Evolutionary conservation across 2,329 filamentous ascomycete genomes (phyloP), one percentile per base, ranked within the genome.

Genomic region (Elsinoe perseae): DNA sequence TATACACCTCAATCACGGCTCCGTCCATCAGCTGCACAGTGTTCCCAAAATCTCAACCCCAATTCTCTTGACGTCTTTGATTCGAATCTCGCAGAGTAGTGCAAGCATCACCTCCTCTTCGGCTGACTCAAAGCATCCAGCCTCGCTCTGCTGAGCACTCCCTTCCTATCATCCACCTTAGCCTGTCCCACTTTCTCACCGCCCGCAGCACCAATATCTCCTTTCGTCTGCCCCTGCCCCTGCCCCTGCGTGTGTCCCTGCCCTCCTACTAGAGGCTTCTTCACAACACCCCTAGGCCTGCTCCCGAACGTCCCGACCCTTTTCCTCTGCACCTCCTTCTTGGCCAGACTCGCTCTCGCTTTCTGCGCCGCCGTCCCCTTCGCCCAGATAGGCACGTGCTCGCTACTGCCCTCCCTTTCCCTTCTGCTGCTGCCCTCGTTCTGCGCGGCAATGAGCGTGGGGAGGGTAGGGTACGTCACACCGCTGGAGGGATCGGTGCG

Each of bases 141-240:
- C 16, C 59, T 52, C 1, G 56, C 59, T 12, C 48, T 30, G 42
- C 59, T 60, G 30, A 60, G 28, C 48, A 58, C 32, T 18, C 56
- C 56, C 6, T 57, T 46, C 36, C 28, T 44, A 54, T 56, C 61
- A 61, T 59, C 61, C 61, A 61, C 62, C 57, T 60, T 65, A 50
- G 56, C 59, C 61, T 61, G 65, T 60, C 61, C 70, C 59, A 64
- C 60, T 65, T 72, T 73, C 54, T 65, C 70, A 16, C 63, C 61
- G 40, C 65, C 65, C 32, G 58, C 30, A 40, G 59, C 60, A 53
- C 50, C 55, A 34, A 5, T 8, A 2, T 18, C 38, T 20, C 12
- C 52, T 7, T 28, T 27, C 10, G 6, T 12, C 21, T 7, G 12
- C 20, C 50, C 50, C 18, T 2, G 20, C 9, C n/a, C 21, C 38